Evolutionary conservation across 2,329 filamentous ascomycete species (phyloP).

Genomic region (Sporothrix variecibatus): DNA sequence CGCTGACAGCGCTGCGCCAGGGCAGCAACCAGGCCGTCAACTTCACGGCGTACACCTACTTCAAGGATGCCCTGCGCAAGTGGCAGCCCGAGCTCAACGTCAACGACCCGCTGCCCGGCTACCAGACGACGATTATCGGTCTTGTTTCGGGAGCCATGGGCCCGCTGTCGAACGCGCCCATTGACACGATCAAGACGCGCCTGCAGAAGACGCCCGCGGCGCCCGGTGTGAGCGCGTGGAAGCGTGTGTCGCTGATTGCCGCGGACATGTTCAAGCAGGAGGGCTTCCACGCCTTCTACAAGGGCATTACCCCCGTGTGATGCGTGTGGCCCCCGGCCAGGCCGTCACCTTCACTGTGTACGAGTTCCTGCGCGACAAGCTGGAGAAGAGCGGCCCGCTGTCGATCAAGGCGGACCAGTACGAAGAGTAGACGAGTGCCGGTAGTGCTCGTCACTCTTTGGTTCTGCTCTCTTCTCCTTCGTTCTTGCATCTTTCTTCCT

Average conservation of each 20-base stretch:
- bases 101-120: slow-evolving; percentile 68
- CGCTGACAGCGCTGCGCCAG: slow-evolving; percentile 88
- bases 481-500: not conserved
- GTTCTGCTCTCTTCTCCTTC: not conserved
- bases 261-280: slow-evolving; percentile 91
- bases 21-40: slow-evolving; percentile 98
- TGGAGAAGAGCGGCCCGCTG: slow-evolving; percentile 65
- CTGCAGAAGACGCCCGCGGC: slow-evolving; percentile 86
- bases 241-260: slow-evolving; percentile 76
- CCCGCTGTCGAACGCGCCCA: slow-evolving; percentile 92
- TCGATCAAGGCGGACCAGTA: slow-evolving; percentile 63
- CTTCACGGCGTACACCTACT: slow-evolving; percentile 95
- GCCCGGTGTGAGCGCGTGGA: slow-evolving; percentile 76
- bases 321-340: slow-evolving; percentile 96
- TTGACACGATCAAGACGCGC: slow-evolving; percentile 98
- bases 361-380: slow-evolving; percentile 71
- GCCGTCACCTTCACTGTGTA: slow-evolving; percentile 77
- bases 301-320: slow-evolving; percentile 96
- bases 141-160: slow-evolving; percentile 93
- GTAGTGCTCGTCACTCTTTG: not conserved
- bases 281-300: slow-evolving; percentile 93
- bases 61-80: slow-evolving; percentile 75
- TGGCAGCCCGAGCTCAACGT: slow-evolving; percentile 70
- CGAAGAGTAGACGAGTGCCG: slow-evolving; percentile 58
- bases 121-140: slow-evolving; percentile 88